Percentiles rank a stretch among this genome's conserved stretches.
Evolutionary conservation across 768 basidiomycete species (phyloP).

Genomic region (Podaxis sp.): DNA sequence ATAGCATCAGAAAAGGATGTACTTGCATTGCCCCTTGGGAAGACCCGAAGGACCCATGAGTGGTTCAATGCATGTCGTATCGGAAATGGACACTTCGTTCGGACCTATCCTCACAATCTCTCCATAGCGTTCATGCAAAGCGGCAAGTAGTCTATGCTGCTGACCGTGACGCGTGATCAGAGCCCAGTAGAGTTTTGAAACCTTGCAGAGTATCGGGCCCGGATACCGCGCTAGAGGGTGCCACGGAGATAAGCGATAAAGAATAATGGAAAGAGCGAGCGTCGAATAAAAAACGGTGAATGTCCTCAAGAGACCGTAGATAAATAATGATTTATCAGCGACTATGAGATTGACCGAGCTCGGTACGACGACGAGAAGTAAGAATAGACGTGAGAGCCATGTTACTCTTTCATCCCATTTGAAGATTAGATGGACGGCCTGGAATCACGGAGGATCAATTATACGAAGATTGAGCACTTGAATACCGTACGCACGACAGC

Average conservation of each 20-base stretch:
- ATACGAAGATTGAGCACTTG: neutral
- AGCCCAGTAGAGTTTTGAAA: constrained; percentile 21
- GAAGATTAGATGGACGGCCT: neutral
- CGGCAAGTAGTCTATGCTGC: constrained; percentile 17
- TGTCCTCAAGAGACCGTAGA: neutral
- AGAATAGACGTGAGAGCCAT: neutral
- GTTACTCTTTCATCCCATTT: neutral
- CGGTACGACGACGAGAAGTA: neutral
- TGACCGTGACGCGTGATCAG: constrained; percentile 19
- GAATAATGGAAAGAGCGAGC: constrained; percentile 19
- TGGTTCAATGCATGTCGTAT: constrained; percentile 15
- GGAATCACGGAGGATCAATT: neutral
- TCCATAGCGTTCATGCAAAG: neutral
- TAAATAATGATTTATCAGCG: neutral
- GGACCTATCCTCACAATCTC: constrained; percentile 22
- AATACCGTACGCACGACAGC: neutral
- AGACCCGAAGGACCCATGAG: constrained; percentile 12
- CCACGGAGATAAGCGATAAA: constrained; percentile 33
- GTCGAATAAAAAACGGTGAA: neutral
- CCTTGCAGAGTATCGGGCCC: constrained; percentile 25
- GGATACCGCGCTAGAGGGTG: constrained; percentile 34
- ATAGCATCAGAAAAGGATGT: constrained; percentile 20
- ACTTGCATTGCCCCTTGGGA: constrained; percentile 24
- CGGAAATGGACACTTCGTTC: constrained; percentile 30
- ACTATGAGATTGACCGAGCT: neutral